Evolutionary conservation across 2,329 filamentous ascomycete genomes (phyloP), one percentile per base, ranked within the genome.

Genomic region (Alternaria sp.): DNA sequence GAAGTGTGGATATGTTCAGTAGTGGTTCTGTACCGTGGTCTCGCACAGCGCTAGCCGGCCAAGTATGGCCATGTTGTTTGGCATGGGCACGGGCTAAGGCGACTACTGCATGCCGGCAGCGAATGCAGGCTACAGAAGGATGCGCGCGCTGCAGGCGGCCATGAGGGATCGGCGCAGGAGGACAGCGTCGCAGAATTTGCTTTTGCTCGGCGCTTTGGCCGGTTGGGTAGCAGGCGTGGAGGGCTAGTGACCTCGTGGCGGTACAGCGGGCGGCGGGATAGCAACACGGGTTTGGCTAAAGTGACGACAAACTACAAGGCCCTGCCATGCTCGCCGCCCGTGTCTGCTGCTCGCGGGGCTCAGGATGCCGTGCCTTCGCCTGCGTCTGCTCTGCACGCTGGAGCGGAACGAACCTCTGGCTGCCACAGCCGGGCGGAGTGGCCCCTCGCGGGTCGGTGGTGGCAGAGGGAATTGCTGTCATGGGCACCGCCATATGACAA

Each of bases 191-290:
- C 55, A 60, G 47, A 56, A 23, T 33, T 54, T 61, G 67, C 59
- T 58, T 63, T 55, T 57, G 33, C 50, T 66, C 71, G 67, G 70
- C 64, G 66, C 63, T 60, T 15, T 60, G 59, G 67, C 68, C 66
- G 71, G 71, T 71, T 74, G 68, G 69, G 64, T 62, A 63, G 57
- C 60, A 65, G 67, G 55, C 60, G 58, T 55, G 49, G 60, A 63
- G 69, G 53, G 60, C 60, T 55, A 51, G 62, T 51, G 67, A 58
- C 72, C 71, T 74, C 71, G 72, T 74, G 73, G 73, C 71, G 71
- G 69, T 62, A 65, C 70, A 68, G 66, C 70, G 68, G 68, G 63
- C 69, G 68, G 68, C 69, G 65, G 65, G 50, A 25, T 50, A 49
- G 33, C 43, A 64, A 50, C 26, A 62, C 65, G 58, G 64, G 63